Percentiles rank a stretch among this genome's conserved stretches.
These are phyloP conservation scores for Zea luxurians DNA, from an alignment of 176 grass and related monocot species.

Conservation along the genomic window DNA sequence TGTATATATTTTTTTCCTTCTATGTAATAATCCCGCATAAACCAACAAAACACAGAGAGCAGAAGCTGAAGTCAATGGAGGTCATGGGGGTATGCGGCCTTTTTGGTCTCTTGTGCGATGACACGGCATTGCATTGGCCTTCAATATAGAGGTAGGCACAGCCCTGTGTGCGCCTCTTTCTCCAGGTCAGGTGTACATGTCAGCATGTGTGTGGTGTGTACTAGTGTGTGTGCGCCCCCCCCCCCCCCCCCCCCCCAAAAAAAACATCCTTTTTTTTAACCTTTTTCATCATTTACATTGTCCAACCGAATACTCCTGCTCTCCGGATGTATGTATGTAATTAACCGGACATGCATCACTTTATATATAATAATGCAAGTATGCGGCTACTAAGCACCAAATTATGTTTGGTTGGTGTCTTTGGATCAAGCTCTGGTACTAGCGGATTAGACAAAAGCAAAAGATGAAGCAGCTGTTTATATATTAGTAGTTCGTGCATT, in stretches of 20 bases:
- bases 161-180: slow-evolving; percentile 30
- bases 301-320: not conserved
- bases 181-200: slow-evolving; percentile 52
- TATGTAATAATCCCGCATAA: slow-evolving; percentile 46
- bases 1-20: slow-evolving; percentile 6
- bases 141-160: slow-evolving; percentile 48
- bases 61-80: slow-evolving; percentile 55
- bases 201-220: not conserved
- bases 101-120: slow-evolving; percentile 79
- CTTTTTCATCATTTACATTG: not conserved
- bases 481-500: not conserved
- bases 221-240: slow-evolving; percentile 10
- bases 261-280: slow-evolving; percentile 40
- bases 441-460: not conserved
- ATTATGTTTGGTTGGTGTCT: slow-evolving; percentile 29
- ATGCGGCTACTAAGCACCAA: not conserved
- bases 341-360: not conserved
- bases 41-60: slow-evolving; percentile 58
- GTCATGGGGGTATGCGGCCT: slow-evolving; percentile 45
- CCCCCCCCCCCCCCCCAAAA: not conserved
- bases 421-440: slow-evolving; percentile 25
- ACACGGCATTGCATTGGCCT: slow-evolving; percentile 56
- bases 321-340: not conserved
- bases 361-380: not conserved
- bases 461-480: not conserved